Conservation (phyloP, 2,329 filamentous ascomycete species). For the Alternaria atra region DNA sequence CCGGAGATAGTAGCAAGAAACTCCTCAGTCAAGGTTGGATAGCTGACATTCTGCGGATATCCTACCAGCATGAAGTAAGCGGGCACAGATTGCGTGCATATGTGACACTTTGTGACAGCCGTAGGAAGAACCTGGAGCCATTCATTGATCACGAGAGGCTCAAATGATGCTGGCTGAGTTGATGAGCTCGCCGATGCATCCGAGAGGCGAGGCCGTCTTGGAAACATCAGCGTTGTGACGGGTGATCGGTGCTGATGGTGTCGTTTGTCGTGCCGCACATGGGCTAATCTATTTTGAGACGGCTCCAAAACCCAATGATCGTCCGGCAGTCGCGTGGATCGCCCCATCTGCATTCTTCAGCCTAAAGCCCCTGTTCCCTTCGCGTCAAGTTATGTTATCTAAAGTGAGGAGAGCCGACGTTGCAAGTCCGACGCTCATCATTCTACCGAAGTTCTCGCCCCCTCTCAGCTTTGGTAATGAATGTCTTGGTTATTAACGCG, state of each 20-base stretch:
- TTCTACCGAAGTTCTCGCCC: constrained; percentile 1
- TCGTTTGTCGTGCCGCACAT: constrained; percentile 19
- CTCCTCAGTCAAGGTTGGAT: background rate
- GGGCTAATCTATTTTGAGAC: constrained; percentile 32
- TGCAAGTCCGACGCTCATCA: constrained; percentile 23
- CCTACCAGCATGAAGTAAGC: constrained; percentile 2
- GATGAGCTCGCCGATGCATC: background rate
- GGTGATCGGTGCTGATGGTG: constrained; percentile 25
- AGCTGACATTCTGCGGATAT: background rate
- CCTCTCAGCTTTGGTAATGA: constrained; percentile 10
- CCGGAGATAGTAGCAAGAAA: background rate
- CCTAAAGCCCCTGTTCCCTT: constrained; percentile 8
- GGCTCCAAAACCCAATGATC: constrained; percentile 19
- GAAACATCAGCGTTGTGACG: constrained; percentile 8
- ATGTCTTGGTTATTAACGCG: constrained; percentile 1
- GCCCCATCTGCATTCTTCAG: constrained; percentile 5
- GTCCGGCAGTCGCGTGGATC: constrained; percentile 8
- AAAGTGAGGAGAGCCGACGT: constrained; percentile 38
- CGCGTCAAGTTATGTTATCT: constrained; percentile 12
- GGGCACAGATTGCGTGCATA: constrained; percentile 3
- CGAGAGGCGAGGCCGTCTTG: background rate
- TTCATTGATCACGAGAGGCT: background rate
- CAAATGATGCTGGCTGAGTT: constrained; percentile 3
- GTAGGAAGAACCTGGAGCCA: background rate
- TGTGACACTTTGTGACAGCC: background rate